Evolutionary conservation across 768 basidiomycete species (phyloP), one percentile per base, ranked within the genome.

Genomic region (Scleroderma bovista): DNA sequence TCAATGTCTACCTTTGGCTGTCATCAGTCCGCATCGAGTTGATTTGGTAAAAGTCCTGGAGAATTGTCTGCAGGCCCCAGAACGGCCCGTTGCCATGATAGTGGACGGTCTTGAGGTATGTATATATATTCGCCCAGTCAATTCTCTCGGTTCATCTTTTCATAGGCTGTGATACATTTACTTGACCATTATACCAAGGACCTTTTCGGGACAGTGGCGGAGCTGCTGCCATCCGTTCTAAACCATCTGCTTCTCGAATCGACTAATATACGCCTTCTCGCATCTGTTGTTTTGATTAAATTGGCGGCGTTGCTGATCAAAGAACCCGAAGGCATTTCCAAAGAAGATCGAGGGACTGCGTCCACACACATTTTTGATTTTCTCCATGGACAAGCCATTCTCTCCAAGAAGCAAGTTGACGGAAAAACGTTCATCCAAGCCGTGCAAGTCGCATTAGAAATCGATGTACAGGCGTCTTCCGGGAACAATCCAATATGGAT

Each of bases 1-100:
- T 26, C 77, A 83, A 52, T 69, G 66, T 40, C 67, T 85, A 9
- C 76, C 81, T 2, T n/a, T 50, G 3, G 51, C 58, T 10, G 55
- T 76, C n/a, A 54, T 84, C 34, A 47, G 44, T 17, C 60, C 65
- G 39, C 60, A 62, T 9, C 65, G 56, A 36, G 40, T 50, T 12
- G 61, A 67, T 5, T 59, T 83, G 3, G 51, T 64, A 32, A 55
- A 54, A 1, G 69, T 66, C 7, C 53, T 84, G 34, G 61, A 56
- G 49, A 62, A 64, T 9, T 69, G 67, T 32, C 56, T 83, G 26
- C 57, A 64, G 23, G 59, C 57, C 20, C 50, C 67, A 46, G 53
- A 46, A 46, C 56, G 52, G 46, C 47, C 57, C 51, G 17, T 29
- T 44, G 37, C 46, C 50, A 24, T 51, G 47, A 47, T 48, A 23